Conservation (phyloP, 2,329 filamentous ascomycete species). For the Penicillium sp. region DNA sequence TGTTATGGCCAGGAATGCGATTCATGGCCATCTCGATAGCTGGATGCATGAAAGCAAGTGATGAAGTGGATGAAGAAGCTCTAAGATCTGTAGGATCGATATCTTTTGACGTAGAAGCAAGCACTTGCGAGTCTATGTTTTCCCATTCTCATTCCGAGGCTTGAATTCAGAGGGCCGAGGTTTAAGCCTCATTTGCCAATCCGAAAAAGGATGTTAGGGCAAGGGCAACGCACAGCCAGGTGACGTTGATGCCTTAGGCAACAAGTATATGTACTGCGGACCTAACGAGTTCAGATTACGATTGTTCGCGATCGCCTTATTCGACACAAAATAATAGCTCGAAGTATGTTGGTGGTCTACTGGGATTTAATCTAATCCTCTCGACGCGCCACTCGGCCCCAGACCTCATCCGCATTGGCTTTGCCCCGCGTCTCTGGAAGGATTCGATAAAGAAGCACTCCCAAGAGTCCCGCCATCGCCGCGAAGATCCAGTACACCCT, state of each 20-base stretch:
- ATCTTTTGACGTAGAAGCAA: not conserved
- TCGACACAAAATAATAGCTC: too few relatives aligned
- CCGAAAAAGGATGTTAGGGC: not conserved
- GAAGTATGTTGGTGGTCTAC: not conserved
- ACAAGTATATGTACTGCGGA: too few relatives aligned
- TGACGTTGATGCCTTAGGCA: not conserved
- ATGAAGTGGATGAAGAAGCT: not conserved
- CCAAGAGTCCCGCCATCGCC: constrained; percentile 67
- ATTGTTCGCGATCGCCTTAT: not conserved
- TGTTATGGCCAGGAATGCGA: constrained; percentile 67
- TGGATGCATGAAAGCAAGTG: not conserved
- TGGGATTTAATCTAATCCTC: constrained; percentile 28
- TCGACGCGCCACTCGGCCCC: constrained; percentile 61
- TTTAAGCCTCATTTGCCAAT: not conserved
- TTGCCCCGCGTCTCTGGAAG: constrained; percentile 91
- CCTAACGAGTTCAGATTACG: not conserved
- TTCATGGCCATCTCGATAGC: constrained; percentile 52
- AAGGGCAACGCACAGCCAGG: not conserved
- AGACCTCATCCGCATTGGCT: constrained; percentile 83
- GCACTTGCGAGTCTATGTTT: not conserved
- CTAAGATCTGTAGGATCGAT: not conserved
- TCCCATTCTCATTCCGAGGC: not conserved
- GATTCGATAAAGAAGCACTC: constrained; percentile 68
- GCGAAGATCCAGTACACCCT: constrained; percentile 94
- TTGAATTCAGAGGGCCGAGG: not conserved